Evolutionary conservation across 129 eudicot species (phyloP), one percentile per base, ranked within the genome.

Genomic region (Sambucus nigra): DNA sequence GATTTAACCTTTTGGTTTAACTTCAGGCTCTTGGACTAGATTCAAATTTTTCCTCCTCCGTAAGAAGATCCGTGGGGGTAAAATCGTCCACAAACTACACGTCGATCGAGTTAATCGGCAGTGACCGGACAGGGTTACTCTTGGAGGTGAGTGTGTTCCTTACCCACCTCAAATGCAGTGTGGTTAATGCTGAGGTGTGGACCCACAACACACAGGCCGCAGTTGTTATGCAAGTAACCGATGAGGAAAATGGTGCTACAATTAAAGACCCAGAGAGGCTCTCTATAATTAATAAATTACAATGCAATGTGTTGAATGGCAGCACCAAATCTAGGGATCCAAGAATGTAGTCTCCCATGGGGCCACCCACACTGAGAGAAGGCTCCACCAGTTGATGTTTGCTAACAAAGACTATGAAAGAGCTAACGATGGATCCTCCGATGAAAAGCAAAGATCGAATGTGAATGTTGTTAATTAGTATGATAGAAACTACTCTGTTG

Each of bases 201-300:
- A 92, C 99, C 33, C 99, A 92, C 69, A 92, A 92, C 83, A 80
- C 94, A n/a, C 74, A 94, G 50, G 99, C 94, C 20, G 99, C 99
- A 52, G 80, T 94, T 2, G 87, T 92, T 23, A 61, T 92, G 74
- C 91, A 86, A 67, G 87, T 92, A 18, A 84, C 98, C 0, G 96
- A 86, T 52, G 91, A 77, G 45, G 73, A 69, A 17, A 66, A 85
- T 0, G 83, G 91, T 10, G 76, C 59, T 20, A 79, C 99, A 9
- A 72, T 92, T 39, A 64, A 47, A 4, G 92, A 92, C 49, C 89
- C 82, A 0, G 82, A 79, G 15, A 77, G 75, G 65, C 76, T 92
- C 12, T 59, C 94, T 1, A 17, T 70, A 48, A 76, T 92, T 41
- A 86, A 82, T 71, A 76, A 82, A 60, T 75, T 92, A 22, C 57